Evolutionary conservation across 768 basidiomycete species (phyloP), one percentile per base, ranked within the genome.

Genomic region (Tulasnella calospora): DNA sequence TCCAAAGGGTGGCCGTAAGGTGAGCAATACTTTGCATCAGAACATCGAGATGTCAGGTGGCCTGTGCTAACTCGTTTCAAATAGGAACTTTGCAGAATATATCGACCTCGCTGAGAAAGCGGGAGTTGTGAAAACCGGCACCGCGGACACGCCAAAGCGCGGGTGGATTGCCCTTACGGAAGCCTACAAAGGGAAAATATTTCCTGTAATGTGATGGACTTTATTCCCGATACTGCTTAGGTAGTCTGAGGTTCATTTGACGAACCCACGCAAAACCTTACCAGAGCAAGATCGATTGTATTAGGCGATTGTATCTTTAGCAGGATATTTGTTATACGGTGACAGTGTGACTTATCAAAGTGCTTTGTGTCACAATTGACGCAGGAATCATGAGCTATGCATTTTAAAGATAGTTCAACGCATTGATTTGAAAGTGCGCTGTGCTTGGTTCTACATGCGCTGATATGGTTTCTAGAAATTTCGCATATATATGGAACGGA

Each of bases 121-220:
- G 5, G 55, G 55, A 21, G 77, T 78, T 30, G 77, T 78, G 0
- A 36, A 36, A 23, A 35, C 44, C 12, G 77, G 77, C 13, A 5
- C 27, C 10, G 36, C n/a, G 27, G 35, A 44, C 12, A 41, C 38
- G n/a, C 77, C 77, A 19, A 70, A 70, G 46, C 38, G 38, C 15
- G 77, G 72, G 69, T 78, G 77, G 77, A 47, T 78, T n/a, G 46
- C 69, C 36, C 71, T 78, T 21, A n/a, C 69, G n/a, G 71, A 78
- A n/a, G 69, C 70, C 6, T 78, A 19, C 71, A 71, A 44, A 15
- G 70, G 44, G 27, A 71, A 78, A 36, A 71, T 72, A 41, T 78
- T 36, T 36, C 70, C 77, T 10, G 75, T 76, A 6, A 36, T 67
- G 15, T 67, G 30, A 67, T 67, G 33, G 33, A 12, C 27, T 33